Conservation (phyloP, 2,329 filamentous ascomycete genomes). For the Pseudogymnoascus pannorum region DNA sequence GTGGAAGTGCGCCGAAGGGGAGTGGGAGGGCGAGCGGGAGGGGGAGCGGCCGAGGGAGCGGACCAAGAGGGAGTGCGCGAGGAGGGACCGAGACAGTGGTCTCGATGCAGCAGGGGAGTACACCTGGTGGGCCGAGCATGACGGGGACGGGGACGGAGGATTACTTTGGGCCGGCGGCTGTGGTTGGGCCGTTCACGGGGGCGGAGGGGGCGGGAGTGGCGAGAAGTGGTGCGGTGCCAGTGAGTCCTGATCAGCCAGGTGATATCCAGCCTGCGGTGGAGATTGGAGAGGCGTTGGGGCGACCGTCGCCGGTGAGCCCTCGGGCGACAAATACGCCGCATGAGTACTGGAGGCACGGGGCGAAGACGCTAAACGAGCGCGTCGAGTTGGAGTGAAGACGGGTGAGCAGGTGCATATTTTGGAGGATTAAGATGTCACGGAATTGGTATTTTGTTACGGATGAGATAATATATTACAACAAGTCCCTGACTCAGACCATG, state of each 20-base stretch:
- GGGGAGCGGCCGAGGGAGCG: conserved; percentile 16
- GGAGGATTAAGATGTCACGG: conserved; percentile 25
- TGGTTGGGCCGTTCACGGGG: conserved; percentile 35
- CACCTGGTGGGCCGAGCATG: not conserved
- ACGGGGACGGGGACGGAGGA: conserved; percentile 9
- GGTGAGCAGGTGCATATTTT: conserved; percentile 12
- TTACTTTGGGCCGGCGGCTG: conserved; percentile 32
- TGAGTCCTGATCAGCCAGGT: not conserved
- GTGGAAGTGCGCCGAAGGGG: conserved; percentile 16
- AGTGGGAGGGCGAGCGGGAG: conserved; percentile 15
- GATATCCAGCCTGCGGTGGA: not conserved
- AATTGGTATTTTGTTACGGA: not conserved
- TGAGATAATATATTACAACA: not conserved
- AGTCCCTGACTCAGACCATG: not conserved
- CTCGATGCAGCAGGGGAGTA: conserved; percentile 9
- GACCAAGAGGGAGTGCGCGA: conserved; percentile 13
- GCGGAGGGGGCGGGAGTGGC: not conserved
- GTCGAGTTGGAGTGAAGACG: not conserved
- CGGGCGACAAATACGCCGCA: not conserved
- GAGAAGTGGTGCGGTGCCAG: not conserved
- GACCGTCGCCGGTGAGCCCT: not conserved
- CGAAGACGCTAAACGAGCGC: not conserved
- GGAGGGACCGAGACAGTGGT: conserved; percentile 10
- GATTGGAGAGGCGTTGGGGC: not conserved
- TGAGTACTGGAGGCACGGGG: not conserved